Percentiles rank a stretch among this genome's conserved stretches.
phyloP scores from a whole-genome alignment of 768 basidiomycete species.

The Podaxis pistillaris region DNA sequence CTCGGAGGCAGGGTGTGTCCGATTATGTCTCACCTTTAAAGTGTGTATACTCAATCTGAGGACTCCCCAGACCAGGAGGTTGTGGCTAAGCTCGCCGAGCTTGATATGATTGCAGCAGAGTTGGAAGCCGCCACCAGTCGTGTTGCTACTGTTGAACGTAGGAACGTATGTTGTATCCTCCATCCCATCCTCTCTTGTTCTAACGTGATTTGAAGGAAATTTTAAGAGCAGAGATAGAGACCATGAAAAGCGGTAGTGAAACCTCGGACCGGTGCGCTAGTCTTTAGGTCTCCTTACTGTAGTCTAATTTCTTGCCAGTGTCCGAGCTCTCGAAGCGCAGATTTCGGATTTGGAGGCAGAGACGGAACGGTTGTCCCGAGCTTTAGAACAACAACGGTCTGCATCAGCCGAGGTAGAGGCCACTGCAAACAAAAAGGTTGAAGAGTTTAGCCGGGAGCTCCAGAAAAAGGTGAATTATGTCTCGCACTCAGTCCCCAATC shows the following conservation, averaged over 20 bases:
- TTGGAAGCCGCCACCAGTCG: slow-evolving; percentile 93
- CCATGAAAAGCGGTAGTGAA: slow-evolving; percentile 77
- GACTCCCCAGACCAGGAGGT: slow-evolving; percentile 78
- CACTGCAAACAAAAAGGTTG: slow-evolving; percentile 47
- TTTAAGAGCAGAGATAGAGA: slow-evolving; percentile 93
- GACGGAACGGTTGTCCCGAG: slow-evolving; percentile 62
- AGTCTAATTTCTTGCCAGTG: slow-evolving; percentile 37
- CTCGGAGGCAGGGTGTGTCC: slow-evolving; percentile 76
- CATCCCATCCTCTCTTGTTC: background rate
- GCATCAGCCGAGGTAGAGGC: slow-evolving; percentile 46
- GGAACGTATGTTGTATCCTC: slow-evolving; percentile 62
- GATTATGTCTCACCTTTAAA: background rate
- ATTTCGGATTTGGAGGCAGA: slow-evolving; percentile 78
- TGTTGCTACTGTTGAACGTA: slow-evolving; percentile 86
- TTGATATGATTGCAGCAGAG: slow-evolving; percentile 94
- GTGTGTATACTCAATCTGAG: background rate
- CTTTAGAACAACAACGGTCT: slow-evolving; percentile 61
- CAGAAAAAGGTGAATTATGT: slow-evolving; percentile 44
- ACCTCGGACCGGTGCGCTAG: slow-evolving; percentile 60
- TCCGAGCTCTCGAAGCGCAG: slow-evolving; percentile 70
- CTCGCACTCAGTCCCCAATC: background rate
- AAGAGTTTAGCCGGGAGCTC: slow-evolving; percentile 61
- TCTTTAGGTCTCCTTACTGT: background rate
- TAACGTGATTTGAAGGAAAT: slow-evolving; percentile 59
- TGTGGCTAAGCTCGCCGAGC: slow-evolving; percentile 83